These are phyloP conservation scores for Ganoderma multipileum DNA, from an alignment of 1,284 basidiomycete genomes.

Conservation along the genomic window DNA sequence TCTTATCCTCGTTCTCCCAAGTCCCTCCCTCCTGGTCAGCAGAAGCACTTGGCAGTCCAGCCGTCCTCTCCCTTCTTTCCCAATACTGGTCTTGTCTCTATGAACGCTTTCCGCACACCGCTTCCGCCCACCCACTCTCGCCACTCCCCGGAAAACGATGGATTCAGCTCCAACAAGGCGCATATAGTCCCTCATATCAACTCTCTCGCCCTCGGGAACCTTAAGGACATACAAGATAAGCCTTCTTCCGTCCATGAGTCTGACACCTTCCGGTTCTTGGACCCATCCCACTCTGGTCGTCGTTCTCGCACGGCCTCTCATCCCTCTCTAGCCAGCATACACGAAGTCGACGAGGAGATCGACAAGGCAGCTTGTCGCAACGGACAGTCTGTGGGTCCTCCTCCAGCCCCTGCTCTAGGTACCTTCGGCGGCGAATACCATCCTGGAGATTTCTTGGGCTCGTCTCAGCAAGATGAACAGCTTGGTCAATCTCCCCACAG, in stretches of 20 bases:
- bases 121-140: constrained; percentile 24
- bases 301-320: constrained; percentile 30
- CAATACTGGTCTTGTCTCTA: constrained; percentile 24
- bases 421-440: constrained; percentile 6
- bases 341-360: constrained; percentile 33
- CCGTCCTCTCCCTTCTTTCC: constrained; percentile 36
- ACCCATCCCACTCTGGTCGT: constrained; percentile 10
- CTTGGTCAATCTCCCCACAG: constrained; percentile 26
- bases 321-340: constrained; percentile 35
- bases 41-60: constrained; percentile 25
- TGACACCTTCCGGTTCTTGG: constrained; percentile 14
- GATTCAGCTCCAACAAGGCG: constrained; percentile 35
- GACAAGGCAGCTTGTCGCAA: constrained; percentile 12
- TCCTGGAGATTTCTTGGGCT: constrained; percentile 3
- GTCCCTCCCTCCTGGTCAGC: constrained; percentile 24
- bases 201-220: neutral
- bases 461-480: constrained; percentile 6
- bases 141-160: constrained; percentile 24
- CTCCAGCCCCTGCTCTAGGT: constrained; percentile 7
- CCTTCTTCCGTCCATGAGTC: constrained; percentile 8
- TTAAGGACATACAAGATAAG: constrained; percentile 17
- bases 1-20: constrained; percentile 23
- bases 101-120: constrained; percentile 29
- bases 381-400: constrained; percentile 4
- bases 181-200: constrained; percentile 36